These are phyloP conservation scores for Pythium volutum DNA, from an alignment of 352 stramenopile genomes.

Conservation along the genomic window DNA sequence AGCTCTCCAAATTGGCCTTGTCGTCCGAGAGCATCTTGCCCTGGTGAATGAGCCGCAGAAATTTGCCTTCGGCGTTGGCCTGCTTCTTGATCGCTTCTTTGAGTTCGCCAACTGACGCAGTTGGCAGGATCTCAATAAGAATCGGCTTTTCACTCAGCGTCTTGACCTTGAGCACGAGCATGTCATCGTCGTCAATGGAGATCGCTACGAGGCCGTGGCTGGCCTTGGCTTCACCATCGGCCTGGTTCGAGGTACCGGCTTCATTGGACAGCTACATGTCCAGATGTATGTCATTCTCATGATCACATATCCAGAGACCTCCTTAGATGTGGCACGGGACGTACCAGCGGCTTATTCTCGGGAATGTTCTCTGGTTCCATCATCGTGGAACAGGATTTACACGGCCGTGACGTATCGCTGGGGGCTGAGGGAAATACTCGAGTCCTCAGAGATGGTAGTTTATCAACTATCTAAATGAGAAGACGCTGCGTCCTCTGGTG, in stretches of 20 bases:
- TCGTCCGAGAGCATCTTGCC: slow-evolving; percentile 88
- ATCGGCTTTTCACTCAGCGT: slow-evolving; percentile 86
- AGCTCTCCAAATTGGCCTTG: slow-evolving; percentile 64
- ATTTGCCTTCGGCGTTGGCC: slow-evolving; percentile 75
- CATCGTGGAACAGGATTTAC: slow-evolving; percentile 27
- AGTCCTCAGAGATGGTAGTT: background rate
- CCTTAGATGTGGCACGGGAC: background rate
- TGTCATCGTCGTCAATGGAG: slow-evolving; percentile 49
- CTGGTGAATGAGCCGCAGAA: slow-evolving; percentile 84
- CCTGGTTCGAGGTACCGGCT: slow-evolving; percentile 1
- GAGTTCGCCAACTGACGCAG: slow-evolving; percentile 57
- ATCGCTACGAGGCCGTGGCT: slow-evolving; percentile 38
- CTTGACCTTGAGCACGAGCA: slow-evolving; percentile 78
- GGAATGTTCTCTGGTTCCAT: slow-evolving; percentile 65
- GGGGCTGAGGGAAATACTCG: background rate
- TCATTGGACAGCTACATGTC: slow-evolving; percentile 31
- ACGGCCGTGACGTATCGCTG: background rate
- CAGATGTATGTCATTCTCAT: slow-evolving; percentile 1
- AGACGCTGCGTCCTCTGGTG: background rate
- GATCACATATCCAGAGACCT: background rate
- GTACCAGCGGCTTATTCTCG: slow-evolving; percentile 64
- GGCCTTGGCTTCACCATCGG: slow-evolving; percentile 7
- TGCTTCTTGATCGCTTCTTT: slow-evolving; percentile 80
- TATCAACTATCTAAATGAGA: background rate
- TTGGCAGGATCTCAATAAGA: slow-evolving; percentile 64